phyloP scores from a whole-genome alignment of 1,284 basidiomycete species.

The Malassezia obtusa region DNA sequence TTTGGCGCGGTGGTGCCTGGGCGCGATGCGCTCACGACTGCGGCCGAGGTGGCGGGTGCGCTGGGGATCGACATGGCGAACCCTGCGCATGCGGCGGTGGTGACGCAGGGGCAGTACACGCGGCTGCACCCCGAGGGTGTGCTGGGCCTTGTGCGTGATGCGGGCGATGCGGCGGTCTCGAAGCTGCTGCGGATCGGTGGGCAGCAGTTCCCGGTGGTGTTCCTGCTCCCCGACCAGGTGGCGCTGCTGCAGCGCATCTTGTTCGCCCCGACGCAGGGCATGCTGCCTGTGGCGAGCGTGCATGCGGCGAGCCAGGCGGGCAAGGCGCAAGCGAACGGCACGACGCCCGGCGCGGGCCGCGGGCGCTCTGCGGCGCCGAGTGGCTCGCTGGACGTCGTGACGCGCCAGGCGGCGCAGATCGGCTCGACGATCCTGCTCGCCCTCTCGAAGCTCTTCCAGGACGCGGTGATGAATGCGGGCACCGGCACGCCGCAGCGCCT shows the following conservation, averaged over 20 bases:
- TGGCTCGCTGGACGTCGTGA: constrained; percentile 41
- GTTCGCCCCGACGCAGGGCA: constrained; percentile 28
- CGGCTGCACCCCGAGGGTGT: constrained; percentile 26
- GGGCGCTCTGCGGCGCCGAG: too few species aligned
- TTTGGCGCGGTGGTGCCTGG: constrained; percentile 34
- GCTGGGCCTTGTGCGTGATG: constrained; percentile 29
- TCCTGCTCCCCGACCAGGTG: constrained; percentile 35
- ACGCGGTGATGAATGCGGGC: constrained; percentile 41
- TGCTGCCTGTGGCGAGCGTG: constrained; percentile 23
- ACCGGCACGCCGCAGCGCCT: constrained; percentile 26
- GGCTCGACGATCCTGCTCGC: constrained; percentile 56
- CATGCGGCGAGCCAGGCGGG: background rate
- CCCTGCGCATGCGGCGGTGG: constrained; percentile 20
- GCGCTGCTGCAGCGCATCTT: constrained; percentile 24
- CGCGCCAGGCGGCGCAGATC: constrained; percentile 48
- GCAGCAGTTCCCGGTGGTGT: constrained; percentile 31
- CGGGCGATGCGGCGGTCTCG: constrained; percentile 27
- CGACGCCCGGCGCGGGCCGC: background rate
- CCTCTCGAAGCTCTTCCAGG: constrained; percentile 56
- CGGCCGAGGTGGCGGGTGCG: constrained; percentile 26
- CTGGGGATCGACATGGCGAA: constrained; percentile 29
- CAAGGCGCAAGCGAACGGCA: background rate
- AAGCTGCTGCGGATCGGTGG: constrained; percentile 32
- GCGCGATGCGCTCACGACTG: constrained; percentile 21
- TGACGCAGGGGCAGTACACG: constrained; percentile 24